These are phyloP conservation scores for Trichoderma harzianum DNA, from an alignment of 2,329 filamentous ascomycete species.

Conservation along the genomic window DNA sequence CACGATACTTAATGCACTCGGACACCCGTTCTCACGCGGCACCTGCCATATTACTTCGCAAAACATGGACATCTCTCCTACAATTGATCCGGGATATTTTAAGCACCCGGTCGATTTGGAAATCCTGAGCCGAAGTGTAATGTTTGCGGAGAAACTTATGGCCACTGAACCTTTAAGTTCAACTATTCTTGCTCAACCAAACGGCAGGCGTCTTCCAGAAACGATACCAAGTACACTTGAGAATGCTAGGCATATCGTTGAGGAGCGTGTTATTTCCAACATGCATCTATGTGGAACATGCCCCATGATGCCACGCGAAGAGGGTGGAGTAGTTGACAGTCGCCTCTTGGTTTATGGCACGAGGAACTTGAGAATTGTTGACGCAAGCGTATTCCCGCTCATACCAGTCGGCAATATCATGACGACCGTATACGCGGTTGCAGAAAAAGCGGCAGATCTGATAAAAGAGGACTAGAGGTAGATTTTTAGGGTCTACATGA, in stretches of 20 bases:
- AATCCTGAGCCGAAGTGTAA: background rate
- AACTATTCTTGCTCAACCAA: background rate
- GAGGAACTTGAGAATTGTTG: background rate
- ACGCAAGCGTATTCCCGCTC: background rate
- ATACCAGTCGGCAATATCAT: background rate
- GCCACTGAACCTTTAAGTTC: background rate
- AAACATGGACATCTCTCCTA: background rate
- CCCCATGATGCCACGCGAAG: background rate
- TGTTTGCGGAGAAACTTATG: background rate
- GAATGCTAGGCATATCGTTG: background rate
- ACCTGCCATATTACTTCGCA: background rate
- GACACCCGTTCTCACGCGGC: background rate
- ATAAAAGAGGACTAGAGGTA: background rate
- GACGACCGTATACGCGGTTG: background rate
- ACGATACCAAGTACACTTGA: background rate
- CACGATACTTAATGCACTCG: background rate
- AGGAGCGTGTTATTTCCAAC: background rate
- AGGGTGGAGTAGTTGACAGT: background rate
- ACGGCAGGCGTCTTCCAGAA: background rate
- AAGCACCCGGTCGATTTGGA: background rate
- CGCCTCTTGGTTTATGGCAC: background rate
- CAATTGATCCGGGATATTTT: background rate
- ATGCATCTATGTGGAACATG: background rate
- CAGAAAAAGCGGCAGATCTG: background rate
- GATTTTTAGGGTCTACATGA: background rate